These are phyloP conservation scores for Hymenoscyphus scutula DNA, from an alignment of 2,329 filamentous ascomycete genomes.

Conservation along the genomic window DNA sequence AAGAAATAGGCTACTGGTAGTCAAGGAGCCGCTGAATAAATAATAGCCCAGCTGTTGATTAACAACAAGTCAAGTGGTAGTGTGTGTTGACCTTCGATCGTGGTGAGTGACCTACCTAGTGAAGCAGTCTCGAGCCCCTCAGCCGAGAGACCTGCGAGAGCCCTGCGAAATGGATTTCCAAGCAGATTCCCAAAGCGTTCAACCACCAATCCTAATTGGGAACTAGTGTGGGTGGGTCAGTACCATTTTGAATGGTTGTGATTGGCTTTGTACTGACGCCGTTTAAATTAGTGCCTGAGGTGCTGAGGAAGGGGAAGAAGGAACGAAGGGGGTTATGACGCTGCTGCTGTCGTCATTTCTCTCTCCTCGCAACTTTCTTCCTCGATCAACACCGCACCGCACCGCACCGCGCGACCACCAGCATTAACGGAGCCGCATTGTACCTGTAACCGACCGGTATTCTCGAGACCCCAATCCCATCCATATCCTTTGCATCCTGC, in stretches of 20 bases:
- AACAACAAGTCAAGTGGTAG: no score
- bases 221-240: not conserved
- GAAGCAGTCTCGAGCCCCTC: no score
- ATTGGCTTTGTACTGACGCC: not conserved
- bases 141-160: no score
- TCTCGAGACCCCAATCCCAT: not conserved
- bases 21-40: no score
- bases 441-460: constrained; percentile 2
- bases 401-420: not conserved
- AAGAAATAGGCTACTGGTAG: no score
- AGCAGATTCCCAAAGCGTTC: constrained; percentile 1
- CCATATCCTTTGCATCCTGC: not conserved
- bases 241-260: not conserved
- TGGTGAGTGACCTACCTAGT: no score
- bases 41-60: no score
- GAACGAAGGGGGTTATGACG: not conserved
- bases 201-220: not conserved
- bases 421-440: not conserved
- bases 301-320: no score
- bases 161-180: not conserved
- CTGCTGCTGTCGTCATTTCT: not conserved
- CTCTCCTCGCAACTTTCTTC: not conserved
- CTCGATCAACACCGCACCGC: no score
- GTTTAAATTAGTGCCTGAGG: not conserved
- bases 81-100: no score